phyloP scores from a whole-genome alignment of 306 rosid genomes.

The Castanospermum australe region DNA sequence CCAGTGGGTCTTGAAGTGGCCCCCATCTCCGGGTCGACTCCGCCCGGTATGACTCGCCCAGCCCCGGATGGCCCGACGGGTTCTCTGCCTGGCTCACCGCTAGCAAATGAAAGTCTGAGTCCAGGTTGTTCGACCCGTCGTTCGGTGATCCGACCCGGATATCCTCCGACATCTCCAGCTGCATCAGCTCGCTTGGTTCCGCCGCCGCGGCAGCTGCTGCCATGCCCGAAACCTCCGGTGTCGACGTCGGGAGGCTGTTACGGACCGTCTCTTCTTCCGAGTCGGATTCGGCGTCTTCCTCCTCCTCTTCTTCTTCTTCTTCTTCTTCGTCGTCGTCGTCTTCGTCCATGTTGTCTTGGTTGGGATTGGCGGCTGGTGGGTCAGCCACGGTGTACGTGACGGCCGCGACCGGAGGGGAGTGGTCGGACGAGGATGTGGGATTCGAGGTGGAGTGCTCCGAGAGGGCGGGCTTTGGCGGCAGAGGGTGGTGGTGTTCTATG shows the following conservation, averaged over 20 bases:
- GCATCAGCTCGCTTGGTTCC: constrained; percentile 82
- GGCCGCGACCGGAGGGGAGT: constrained; percentile 32
- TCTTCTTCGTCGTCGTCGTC: constrained; percentile 39
- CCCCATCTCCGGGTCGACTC: constrained; percentile 52
- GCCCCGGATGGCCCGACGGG: constrained; percentile 11
- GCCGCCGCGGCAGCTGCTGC: neutral
- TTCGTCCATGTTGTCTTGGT: constrained; percentile 42
- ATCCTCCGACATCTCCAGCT: constrained; percentile 77
- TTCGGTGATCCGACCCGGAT: constrained; percentile 84
- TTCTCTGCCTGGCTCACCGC: constrained; percentile 44
- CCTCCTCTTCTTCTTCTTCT: constrained; percentile 46
- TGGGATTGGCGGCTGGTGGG: constrained; percentile 21
- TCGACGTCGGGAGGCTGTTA: neutral
- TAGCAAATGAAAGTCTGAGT: constrained; percentile 65
- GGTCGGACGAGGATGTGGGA: constrained; percentile 64
- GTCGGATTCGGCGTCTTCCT: constrained; percentile 37
- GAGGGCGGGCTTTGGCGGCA: constrained; percentile 74
- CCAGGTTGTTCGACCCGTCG: constrained; percentile 71
- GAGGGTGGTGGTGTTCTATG: constrained; percentile 42
- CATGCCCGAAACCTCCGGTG: neutral
- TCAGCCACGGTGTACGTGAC: constrained; percentile 34
- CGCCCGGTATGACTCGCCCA: constrained; percentile 32
- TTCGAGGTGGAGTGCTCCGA: constrained; percentile 92
- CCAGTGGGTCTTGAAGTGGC: constrained; percentile 4
- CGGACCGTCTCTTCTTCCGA: constrained; percentile 55